A percentile compares a stretch with the other conserved stretches of the same genome.
Evolutionary conservation across 148 eudicot species (phyloP).

Genomic region (Cornus controversa): DNA sequence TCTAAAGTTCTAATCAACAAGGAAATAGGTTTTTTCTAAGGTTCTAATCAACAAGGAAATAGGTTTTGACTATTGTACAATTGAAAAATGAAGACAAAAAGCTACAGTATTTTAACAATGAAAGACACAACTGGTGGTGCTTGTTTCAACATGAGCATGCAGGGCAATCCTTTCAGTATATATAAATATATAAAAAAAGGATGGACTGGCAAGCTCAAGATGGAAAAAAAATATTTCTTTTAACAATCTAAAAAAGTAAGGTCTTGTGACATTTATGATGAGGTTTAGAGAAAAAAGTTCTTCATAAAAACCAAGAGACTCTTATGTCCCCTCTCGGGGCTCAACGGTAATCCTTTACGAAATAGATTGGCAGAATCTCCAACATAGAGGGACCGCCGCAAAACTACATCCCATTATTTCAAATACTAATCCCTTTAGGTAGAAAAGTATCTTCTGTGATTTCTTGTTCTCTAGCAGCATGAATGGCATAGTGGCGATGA

Average conservation of each 20-base stretch:
- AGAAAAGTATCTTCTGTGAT: conserved; percentile 69
- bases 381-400: conserved; percentile 88
- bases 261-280: not conserved
- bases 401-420: conserved; percentile 90
- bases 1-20: not conserved
- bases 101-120: too few species aligned
- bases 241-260: conserved; percentile 58
- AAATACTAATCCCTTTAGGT: conserved; percentile 77
- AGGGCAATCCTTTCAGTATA: conserved; percentile 77
- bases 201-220: too few species aligned
- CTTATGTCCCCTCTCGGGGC: conserved; percentile 49
- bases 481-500: conserved; percentile 50
- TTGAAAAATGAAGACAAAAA: too few species aligned
- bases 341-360: conserved; percentile 95
- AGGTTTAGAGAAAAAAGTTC: not conserved
- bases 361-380: conserved; percentile 94
- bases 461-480: conserved; percentile 53
- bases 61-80: not conserved
- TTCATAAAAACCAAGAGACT: not conserved
- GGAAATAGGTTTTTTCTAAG: not conserved
- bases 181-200: too few species aligned
- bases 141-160: conserved; percentile 79
- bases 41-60: not conserved
- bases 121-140: conserved; percentile 48
- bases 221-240: conserved; percentile 7